Evolutionary conservation across 331 rosid genomes (phyloP).

Genomic region (Malus hybrid): DNA sequence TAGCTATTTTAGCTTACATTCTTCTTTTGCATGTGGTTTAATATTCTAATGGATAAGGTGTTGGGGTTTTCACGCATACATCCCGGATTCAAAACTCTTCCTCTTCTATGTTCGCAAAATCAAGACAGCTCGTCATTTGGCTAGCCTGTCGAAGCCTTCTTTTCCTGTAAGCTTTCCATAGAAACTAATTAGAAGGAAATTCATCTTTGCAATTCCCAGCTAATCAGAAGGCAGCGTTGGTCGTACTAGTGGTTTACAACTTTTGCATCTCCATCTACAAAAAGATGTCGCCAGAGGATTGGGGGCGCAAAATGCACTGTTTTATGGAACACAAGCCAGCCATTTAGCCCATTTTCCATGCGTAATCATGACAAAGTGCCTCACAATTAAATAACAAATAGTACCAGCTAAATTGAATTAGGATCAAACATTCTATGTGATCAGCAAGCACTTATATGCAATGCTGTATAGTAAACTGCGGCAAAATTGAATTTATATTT

Average conservation of each 20-base stretch:
- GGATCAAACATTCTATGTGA: not conserved
- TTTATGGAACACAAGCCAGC: not conserved
- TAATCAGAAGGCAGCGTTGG: constrained; percentile 4
- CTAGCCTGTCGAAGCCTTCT: no score
- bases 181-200: constrained; percentile 5
- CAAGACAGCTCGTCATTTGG: no score
- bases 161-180: not conserved
- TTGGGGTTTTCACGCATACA: no score
- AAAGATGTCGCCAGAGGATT: not conserved
- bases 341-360: not conserved
- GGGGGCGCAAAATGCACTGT: not conserved
- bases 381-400: not conserved
- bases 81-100: rapidly evolving
- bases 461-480: not conserved
- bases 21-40: no score
- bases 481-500: not conserved
- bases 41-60: no score
- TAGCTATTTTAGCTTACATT: no score
- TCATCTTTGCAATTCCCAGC: not conserved
- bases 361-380: not conserved
- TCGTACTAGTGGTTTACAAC: not conserved
- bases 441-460: not conserved
- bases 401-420: not conserved
- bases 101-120: no score
- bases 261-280: no score